Evolutionary conservation across 345 rosid genomes (phyloP).

Genomic region (Salix dunnii): DNA sequence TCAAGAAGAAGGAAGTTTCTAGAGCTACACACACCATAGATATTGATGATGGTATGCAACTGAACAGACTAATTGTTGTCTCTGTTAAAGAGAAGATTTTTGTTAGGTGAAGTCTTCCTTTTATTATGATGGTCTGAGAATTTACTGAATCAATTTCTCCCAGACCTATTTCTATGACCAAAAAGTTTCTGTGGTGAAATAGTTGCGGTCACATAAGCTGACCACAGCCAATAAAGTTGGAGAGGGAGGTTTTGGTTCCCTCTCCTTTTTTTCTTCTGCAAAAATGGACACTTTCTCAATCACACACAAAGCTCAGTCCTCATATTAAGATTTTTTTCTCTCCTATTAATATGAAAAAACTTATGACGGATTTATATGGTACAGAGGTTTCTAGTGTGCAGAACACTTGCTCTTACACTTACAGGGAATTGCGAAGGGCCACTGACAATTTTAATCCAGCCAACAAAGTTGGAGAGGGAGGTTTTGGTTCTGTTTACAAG

Average conservation of each 20-base stretch:
- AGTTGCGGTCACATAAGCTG: not conserved
- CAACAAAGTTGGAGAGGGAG: slow-evolving; percentile 70
- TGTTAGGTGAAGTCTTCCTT: not conserved
- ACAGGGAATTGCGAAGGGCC: slow-evolving; percentile 49
- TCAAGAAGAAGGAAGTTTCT: slow-evolving; percentile 28
- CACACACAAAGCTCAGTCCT: not conserved
- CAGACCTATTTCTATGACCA: not conserved
- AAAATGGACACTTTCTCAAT: not conserved
- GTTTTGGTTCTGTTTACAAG: slow-evolving; percentile 74
- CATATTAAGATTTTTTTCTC: not conserved
- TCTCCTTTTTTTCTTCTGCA: not conserved
- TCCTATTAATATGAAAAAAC: not conserved
- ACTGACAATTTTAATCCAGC: slow-evolving; percentile 44
- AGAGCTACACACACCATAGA: slow-evolving; percentile 19
- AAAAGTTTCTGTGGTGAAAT: not conserved
- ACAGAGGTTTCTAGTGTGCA: slow-evolving; percentile 53
- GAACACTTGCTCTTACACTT: slow-evolving; percentile 36
- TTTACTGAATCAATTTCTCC: not conserved
- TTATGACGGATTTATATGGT: slow-evolving; percentile 11
- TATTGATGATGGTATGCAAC: slow-evolving; percentile 43
- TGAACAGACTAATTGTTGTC: not conserved
- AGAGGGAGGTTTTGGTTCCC: too few relatives aligned
- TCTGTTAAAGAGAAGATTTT: not conserved
- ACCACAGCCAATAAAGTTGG: too few relatives aligned
- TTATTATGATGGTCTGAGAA: not conserved